Percentiles rank a stretch among this genome's conserved stretches.
phyloP scores from a whole-genome alignment of 371 early-diverging fungal genomes.

The Mortierella sp. region DNA sequence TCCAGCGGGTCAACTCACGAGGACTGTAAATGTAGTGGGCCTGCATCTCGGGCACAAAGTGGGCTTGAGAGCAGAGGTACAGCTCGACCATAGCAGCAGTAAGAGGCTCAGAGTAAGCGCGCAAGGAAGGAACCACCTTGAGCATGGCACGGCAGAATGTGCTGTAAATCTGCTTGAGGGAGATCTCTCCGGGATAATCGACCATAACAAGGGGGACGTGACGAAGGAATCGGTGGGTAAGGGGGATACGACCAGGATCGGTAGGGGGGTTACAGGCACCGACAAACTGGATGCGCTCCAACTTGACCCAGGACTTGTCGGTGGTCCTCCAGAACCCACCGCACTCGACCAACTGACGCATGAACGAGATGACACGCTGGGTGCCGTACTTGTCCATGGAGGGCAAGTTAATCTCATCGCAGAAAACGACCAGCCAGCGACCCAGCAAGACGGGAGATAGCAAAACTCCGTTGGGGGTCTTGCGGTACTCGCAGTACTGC shows the following conservation, averaged over 20 bases:
- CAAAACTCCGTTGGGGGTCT: constrained; percentile 93
- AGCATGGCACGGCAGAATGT: constrained; percentile 95
- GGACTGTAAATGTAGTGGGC: constrained; percentile 99
- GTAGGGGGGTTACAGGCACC: constrained; percentile 99
- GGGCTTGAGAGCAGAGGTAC: constrained; percentile 89
- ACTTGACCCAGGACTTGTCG: constrained; percentile 92
- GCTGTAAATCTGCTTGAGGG: constrained; percentile 96
- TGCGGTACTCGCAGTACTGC: constrained; percentile 98
- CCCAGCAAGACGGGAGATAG: constrained; percentile 89
- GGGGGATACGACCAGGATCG: constrained; percentile 97
- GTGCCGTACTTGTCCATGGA: constrained; percentile 97
- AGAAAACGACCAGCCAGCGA: constrained; percentile 98
- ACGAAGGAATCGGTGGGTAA: constrained; percentile 96
- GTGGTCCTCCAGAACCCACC: constrained; percentile 96
- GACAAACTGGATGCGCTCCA: constrained; percentile 98
- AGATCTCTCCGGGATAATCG: constrained; percentile 96
- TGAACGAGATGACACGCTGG: constrained; percentile 96
- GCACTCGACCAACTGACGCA: constrained; percentile 95
- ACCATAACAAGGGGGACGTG: constrained; percentile 98
- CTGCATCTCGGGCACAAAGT: constrained; percentile 97
- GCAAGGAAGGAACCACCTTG: constrained; percentile 92
- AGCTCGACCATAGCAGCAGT: constrained; percentile 98
- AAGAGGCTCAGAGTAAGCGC: constrained; percentile 93
- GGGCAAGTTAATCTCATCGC: constrained; percentile 99
- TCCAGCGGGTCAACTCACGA: constrained; percentile 99